Conservation (phyloP, 1,139 yeast genomes). For the Zygosaccharomyces sapae region DNA sequence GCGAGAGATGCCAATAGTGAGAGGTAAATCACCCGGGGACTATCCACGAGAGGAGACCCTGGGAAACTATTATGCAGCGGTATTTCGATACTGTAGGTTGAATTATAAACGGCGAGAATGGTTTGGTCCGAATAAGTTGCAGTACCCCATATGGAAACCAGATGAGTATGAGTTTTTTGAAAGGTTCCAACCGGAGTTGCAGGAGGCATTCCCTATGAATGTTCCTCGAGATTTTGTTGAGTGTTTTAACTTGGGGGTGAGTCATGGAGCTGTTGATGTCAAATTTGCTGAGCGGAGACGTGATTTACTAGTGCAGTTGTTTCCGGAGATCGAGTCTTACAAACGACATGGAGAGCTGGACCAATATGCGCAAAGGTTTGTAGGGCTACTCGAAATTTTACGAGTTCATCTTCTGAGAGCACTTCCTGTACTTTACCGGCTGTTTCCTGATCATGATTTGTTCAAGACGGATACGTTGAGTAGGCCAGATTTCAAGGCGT, state of each 20-base stretch:
- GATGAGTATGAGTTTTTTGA: too few species aligned
- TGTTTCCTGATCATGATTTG: slow-evolving; percentile 33
- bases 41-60: too few species aligned
- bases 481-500: slow-evolving; percentile 25
- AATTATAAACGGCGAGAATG: too few species aligned
- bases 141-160: too few species aligned
- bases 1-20: too few species aligned
- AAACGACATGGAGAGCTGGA: slow-evolving; percentile 18
- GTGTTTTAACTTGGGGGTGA: slow-evolving; percentile 18
- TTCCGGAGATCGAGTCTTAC: slow-evolving; percentile 32
- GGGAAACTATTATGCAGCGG: too few species aligned
- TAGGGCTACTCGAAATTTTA: slow-evolving; percentile 23
- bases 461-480: slow-evolving; percentile 27
- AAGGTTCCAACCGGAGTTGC: slow-evolving; percentile 6
- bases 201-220: slow-evolving; percentile 18
- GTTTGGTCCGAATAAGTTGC: too few species aligned
- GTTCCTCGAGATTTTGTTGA: slow-evolving; percentile 25
- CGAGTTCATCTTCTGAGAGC: slow-evolving; percentile 26
- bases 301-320: slow-evolving; percentile 23
- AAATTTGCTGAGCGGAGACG: slow-evolving; percentile 17
- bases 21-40: too few species aligned
- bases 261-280: slow-evolving; percentile 1
- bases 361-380: slow-evolving; percentile 19
- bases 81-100: too few species aligned
- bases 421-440: slow-evolving; percentile 28